Percentiles rank a stretch among this genome's conserved stretches.
phyloP scores from a whole-genome alignment of 1,284 basidiomycete genomes.

The Pseudozyma thailandica region DNA sequence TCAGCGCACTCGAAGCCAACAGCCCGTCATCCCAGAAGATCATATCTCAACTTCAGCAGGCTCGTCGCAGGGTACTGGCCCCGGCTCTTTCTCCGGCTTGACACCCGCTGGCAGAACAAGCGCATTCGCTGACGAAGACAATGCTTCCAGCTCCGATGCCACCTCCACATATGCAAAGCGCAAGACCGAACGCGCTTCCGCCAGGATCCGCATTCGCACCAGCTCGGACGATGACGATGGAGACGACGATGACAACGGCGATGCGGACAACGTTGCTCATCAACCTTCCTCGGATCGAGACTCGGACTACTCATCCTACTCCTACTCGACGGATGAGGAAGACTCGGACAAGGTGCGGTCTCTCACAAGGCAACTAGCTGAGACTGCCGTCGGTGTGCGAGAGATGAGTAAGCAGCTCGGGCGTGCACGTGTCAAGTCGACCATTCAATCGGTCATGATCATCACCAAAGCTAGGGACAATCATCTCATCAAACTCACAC shows the following conservation, averaged over 20 bases:
- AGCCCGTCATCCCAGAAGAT: conserved; percentile 1
- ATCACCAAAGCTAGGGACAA: conserved; percentile 99
- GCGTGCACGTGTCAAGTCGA: conserved; percentile 87
- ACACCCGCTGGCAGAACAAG: conserved; percentile 1
- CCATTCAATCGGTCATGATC: conserved; percentile 92
- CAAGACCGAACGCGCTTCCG: conserved; percentile 16
- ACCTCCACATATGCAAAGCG: conserved; percentile 7
- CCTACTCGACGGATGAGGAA: conserved; percentile 72
- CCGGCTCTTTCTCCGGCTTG: not conserved
- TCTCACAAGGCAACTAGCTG: conserved; percentile 90
- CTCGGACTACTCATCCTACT: conserved; percentile 41
- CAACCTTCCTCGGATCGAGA: conserved; percentile 26
- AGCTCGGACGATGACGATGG: conserved; percentile 45
- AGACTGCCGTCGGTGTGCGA: conserved; percentile 94
- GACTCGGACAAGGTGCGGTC: conserved; percentile 73
- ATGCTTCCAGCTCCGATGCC: conserved; percentile 18
- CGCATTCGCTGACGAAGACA: conserved; percentile 14
- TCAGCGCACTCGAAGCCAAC: not conserved
- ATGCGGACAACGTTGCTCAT: conserved; percentile 33
- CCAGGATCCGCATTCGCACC: conserved; percentile 29
- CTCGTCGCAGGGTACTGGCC: not conserved
- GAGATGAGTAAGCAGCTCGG: conserved; percentile 99
- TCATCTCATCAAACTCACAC: conserved; percentile 90
- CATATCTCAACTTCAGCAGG: conserved; percentile 1
- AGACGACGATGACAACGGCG: conserved; percentile 32